Evolutionary conservation across 441 rosid genomes (phyloP).

Genomic region (Flueggea neowawraea): DNA sequence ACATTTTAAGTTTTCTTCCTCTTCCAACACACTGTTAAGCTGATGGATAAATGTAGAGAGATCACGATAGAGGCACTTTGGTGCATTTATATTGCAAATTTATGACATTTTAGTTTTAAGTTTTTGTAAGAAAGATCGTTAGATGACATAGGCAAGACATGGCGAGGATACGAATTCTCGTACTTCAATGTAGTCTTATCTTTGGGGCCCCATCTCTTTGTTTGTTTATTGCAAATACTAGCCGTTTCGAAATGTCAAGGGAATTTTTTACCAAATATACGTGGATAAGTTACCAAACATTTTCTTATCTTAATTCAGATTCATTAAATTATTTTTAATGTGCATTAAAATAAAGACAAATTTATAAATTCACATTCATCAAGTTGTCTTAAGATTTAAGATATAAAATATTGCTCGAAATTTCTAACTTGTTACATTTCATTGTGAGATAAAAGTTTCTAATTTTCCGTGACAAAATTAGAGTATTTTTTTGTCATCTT

Average conservation of each 20-base stretch:
- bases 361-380: too few relatives aligned
- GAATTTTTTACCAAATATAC: neutral
- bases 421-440: too few relatives aligned
- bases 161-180: neutral
- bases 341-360: too few relatives aligned
- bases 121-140: neutral
- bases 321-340: too few relatives aligned
- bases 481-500: too few relatives aligned
- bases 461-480: too few relatives aligned
- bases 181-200: neutral
- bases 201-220: neutral
- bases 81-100: neutral
- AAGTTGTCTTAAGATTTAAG: too few relatives aligned
- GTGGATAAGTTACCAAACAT: too few relatives aligned
- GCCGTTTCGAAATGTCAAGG: neutral
- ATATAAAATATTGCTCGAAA: too few relatives aligned
- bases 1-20: conserved; percentile 23
- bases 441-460: too few relatives aligned
- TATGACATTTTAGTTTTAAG: neutral
- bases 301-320: too few relatives aligned
- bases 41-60: neutral
- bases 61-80: neutral
- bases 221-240: neutral
- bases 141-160: neutral
- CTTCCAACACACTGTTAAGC: neutral